Conservation (phyloP, 441 rosid species). For the Brassica hybrid region DNA sequence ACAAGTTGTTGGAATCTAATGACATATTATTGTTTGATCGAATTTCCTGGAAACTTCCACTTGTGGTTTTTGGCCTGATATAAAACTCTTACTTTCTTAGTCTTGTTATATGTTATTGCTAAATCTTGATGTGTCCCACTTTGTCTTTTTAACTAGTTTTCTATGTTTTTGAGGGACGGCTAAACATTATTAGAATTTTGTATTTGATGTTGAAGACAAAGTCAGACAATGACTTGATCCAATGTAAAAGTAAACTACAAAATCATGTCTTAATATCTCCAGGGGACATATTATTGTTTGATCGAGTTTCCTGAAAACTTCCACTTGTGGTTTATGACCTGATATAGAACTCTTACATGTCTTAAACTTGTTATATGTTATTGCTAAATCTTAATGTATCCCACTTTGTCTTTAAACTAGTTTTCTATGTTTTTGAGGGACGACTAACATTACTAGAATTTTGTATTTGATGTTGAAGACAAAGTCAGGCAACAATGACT, state of each 20-base stretch:
- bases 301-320: neutral
- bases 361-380: slow-evolving; percentile 5
- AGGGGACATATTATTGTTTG: neutral
- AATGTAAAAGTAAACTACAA: no score
- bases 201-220: no score
- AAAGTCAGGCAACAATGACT: slow-evolving; percentile 33
- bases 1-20: neutral
- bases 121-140: slow-evolving; percentile 23
- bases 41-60: neutral
- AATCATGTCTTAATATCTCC: no score
- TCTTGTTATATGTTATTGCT: slow-evolving; percentile 5
- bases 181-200: neutral
- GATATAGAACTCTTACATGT: slow-evolving; percentile 2
- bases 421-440: neutral
- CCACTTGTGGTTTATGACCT: neutral
- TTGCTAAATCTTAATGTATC: slow-evolving; percentile 17
- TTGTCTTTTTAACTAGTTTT: slow-evolving; percentile 8
- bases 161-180: neutral
- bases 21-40: neutral
- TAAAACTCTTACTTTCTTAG: slow-evolving; percentile 2
- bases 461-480: slow-evolving; percentile 17
- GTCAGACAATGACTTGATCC: no score
- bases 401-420: slow-evolving; percentile 14
- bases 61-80: neutral
- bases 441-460: neutral